Conservation (phyloP, 768 basidiomycete genomes). For the Podaxis carcinomalis region DNA sequence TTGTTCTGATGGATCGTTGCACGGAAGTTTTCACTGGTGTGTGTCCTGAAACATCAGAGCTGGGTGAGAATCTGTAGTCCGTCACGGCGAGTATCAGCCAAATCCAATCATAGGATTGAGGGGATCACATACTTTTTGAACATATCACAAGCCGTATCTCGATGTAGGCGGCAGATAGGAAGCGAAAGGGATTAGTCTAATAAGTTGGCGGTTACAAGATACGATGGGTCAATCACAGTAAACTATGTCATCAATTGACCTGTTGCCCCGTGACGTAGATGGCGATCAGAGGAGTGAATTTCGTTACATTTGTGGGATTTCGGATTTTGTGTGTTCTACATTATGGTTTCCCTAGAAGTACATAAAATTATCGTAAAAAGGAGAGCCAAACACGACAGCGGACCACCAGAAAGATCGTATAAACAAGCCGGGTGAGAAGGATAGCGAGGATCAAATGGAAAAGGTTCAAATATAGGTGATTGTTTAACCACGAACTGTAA, state of each 20-base stretch:
- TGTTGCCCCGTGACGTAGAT: slow-evolving; percentile 7
- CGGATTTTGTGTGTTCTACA: slow-evolving; percentile 9
- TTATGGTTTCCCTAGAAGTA: slow-evolving; percentile 12
- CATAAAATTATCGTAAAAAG: slow-evolving; percentile 11
- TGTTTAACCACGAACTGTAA: slow-evolving; percentile 12
- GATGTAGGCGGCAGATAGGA: not conserved
- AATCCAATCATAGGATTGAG: slow-evolving; percentile 13
- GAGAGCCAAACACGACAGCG: slow-evolving; percentile 9
- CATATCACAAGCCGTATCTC: slow-evolving; percentile 33
- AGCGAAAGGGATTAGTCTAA: slow-evolving; percentile 8
- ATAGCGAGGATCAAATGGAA: slow-evolving; percentile 24
- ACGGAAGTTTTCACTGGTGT: slow-evolving; percentile 92
- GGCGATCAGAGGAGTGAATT: not conserved
- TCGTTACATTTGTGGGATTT: not conserved
- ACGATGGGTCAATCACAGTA: slow-evolving; percentile 4
- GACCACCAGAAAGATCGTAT: slow-evolving; percentile 7
- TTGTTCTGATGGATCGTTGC: slow-evolving; percentile 82
- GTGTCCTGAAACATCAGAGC: slow-evolving; percentile 83
- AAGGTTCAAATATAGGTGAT: slow-evolving; percentile 17
- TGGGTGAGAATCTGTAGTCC: slow-evolving; percentile 55
- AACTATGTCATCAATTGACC: not conserved
- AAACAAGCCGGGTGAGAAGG: slow-evolving; percentile 12
- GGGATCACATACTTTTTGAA: slow-evolving; percentile 62
- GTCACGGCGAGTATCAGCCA: slow-evolving; percentile 9
- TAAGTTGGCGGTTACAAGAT: slow-evolving; percentile 10